Percentiles rank a stretch among this genome's conserved stretches.
These are phyloP conservation scores for Chrysanthemum makinoi DNA, from an alignment of 129 eudicot genomes.

Conservation along the genomic window DNA sequence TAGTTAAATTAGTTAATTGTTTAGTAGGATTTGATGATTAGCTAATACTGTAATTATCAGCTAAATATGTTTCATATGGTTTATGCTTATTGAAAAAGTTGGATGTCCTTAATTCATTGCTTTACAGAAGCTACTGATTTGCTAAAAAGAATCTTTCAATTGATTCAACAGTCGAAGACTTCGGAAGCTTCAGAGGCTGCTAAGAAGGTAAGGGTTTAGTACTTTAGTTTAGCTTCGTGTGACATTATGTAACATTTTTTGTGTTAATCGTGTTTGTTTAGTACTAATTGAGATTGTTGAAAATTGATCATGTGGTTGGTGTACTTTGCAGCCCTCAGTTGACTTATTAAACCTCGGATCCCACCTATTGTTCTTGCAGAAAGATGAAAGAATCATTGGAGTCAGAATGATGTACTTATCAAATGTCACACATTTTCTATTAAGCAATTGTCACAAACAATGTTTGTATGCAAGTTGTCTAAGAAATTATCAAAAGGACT, in stretches of 20 bases:
- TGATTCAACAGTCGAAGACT: slow-evolving; percentile 63
- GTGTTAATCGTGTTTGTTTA: too few relatives aligned
- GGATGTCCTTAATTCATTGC: slow-evolving; percentile 30
- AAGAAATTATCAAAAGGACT: slow-evolving; percentile 54
- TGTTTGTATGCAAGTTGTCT: slow-evolving; percentile 51
- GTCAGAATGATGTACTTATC: slow-evolving; percentile 56
- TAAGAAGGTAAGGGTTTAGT: slow-evolving; percentile 46
- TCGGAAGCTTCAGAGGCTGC: slow-evolving; percentile 53
- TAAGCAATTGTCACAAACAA: slow-evolving; percentile 79
- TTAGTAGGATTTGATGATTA: too few relatives aligned
- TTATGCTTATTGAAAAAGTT: not conserved
- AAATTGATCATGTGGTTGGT: too few relatives aligned
- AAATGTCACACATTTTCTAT: slow-evolving; percentile 80
- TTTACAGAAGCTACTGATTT: slow-evolving; percentile 64
- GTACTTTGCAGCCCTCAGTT: too few relatives aligned
- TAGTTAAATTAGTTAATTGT: too few relatives aligned
- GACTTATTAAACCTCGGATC: too few relatives aligned
- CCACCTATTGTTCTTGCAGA: slow-evolving; percentile 33
- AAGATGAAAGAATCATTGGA: slow-evolving; percentile 96
- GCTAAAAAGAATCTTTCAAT: slow-evolving; percentile 64
- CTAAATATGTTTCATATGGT: too few relatives aligned
- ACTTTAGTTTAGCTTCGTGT: too few relatives aligned
- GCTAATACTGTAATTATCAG: too few relatives aligned
- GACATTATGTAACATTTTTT: too few relatives aligned
- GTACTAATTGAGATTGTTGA: too few relatives aligned